Conservation (phyloP, 495 filamentous ascomycete species). For the Podospora sp. region DNA sequence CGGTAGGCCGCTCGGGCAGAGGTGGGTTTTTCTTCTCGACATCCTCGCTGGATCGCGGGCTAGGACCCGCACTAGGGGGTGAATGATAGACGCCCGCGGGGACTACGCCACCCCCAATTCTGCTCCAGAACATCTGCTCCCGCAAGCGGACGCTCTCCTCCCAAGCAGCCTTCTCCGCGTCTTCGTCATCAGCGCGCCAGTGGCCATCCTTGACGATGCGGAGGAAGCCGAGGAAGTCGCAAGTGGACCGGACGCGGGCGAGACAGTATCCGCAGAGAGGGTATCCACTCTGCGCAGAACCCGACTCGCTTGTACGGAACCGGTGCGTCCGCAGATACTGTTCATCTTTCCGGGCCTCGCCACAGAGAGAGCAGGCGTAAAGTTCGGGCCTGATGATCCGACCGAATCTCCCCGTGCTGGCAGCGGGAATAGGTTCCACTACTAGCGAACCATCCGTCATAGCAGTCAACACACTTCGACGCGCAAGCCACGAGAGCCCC, state of each 20-base stretch:
- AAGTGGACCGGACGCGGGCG: slow-evolving; percentile 77
- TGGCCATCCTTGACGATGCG: slow-evolving; percentile 88
- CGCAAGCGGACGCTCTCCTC: slow-evolving; percentile 86
- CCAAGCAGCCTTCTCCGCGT: slow-evolving; percentile 84
- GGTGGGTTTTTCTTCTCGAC: background rate
- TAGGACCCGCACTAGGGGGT: slow-evolving; percentile 28
- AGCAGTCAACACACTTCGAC: slow-evolving; percentile 76
- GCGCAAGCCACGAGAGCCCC: slow-evolving; percentile 88
- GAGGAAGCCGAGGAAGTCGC: slow-evolving; percentile 90
- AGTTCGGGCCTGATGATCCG: slow-evolving; percentile 60
- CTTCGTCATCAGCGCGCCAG: slow-evolving; percentile 74
- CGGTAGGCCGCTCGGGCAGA: background rate
- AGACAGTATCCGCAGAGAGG: slow-evolving; percentile 90
- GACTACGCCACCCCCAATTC: slow-evolving; percentile 86
- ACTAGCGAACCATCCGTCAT: slow-evolving; percentile 86
- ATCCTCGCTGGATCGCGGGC: slow-evolving; percentile 36
- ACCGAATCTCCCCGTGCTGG: slow-evolving; percentile 41
- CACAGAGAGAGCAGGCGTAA: slow-evolving; percentile 85
- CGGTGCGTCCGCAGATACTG: slow-evolving; percentile 78
- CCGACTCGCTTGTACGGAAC: slow-evolving; percentile 83
- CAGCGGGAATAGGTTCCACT: slow-evolving; percentile 79
- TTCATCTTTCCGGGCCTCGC: slow-evolving; percentile 72
- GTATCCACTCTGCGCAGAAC: slow-evolving; percentile 77
- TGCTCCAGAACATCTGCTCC: slow-evolving; percentile 95
- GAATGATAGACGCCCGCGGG: slow-evolving; percentile 47